Conservation (phyloP, 2,329 filamentous ascomycete genomes). For the Macrophomina pseudophaseolina region DNA sequence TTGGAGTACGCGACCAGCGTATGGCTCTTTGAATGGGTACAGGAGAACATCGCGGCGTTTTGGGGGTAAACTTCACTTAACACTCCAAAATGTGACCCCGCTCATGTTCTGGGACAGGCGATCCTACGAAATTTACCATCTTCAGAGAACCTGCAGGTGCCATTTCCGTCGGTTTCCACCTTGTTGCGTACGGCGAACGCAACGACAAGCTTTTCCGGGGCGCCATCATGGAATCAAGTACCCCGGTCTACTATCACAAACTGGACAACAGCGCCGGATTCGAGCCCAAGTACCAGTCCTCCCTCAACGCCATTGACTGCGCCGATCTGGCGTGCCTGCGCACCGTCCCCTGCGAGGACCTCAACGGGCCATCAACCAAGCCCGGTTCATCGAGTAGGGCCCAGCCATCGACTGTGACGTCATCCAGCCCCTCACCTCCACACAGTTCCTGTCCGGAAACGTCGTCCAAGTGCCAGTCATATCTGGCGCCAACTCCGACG, state of each 20-base stretch:
- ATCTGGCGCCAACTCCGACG: slow-evolving; percentile 68
- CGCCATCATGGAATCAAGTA: slow-evolving; percentile 53
- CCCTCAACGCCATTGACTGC: slow-evolving; percentile 67
- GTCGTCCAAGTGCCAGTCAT: slow-evolving; percentile 70
- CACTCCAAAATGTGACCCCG: neutral
- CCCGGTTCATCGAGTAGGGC: slow-evolving; percentile 42
- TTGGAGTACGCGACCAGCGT: slow-evolving; percentile 50
- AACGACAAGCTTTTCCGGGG: slow-evolving; percentile 55
- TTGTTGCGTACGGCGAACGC: slow-evolving; percentile 54
- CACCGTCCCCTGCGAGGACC: slow-evolving; percentile 60
- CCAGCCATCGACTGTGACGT: slow-evolving; percentile 63
- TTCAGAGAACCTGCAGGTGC: slow-evolving; percentile 54
- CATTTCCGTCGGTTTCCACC: slow-evolving; percentile 50
- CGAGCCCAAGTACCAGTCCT: slow-evolving; percentile 67
- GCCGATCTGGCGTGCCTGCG: slow-evolving; percentile 60
- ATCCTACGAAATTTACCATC: slow-evolving; percentile 50
- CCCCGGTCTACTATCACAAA: slow-evolving; percentile 40
- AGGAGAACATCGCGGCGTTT: slow-evolving; percentile 50
- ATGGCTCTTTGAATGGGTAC: slow-evolving; percentile 52
- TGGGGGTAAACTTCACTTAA: slow-evolving; percentile 40
- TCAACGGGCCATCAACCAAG: slow-evolving; percentile 61
- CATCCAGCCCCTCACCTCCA: slow-evolving; percentile 57
- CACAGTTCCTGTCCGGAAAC: slow-evolving; percentile 60
- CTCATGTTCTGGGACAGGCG: slow-evolving; percentile 30
- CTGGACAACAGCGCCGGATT: slow-evolving; percentile 33